These are phyloP conservation scores for Apium graveolens DNA, from an alignment of 129 eudicot species.

Conservation along the genomic window DNA sequence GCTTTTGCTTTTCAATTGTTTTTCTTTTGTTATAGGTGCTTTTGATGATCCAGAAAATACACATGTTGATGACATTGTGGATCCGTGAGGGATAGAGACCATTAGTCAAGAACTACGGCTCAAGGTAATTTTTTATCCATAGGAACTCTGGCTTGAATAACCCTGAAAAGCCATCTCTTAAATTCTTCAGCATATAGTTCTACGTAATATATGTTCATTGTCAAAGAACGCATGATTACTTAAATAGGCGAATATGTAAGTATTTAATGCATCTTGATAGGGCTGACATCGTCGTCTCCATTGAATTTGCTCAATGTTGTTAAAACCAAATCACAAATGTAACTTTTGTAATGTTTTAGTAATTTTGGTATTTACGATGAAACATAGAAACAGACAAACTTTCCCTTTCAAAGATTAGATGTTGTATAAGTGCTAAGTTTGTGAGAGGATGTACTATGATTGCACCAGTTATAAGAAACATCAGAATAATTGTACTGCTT, in stretches of 20 bases:
- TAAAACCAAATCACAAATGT: no score
- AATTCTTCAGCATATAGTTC: neutral
- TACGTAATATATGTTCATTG: neutral
- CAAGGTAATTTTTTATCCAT: conserved; percentile 40
- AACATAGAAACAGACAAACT: no score
- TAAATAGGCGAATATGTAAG: neutral
- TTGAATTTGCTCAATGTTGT: no score
- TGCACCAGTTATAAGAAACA: no score
- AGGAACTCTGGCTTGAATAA: neutral
- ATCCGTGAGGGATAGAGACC: conserved; percentile 90
- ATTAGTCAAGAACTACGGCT: conserved; percentile 77
- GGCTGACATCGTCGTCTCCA: no score
- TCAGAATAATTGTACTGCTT: no score
- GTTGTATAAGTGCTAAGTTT: no score
- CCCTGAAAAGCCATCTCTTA: neutral
- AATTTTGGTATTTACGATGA: no score
- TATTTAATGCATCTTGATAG: neutral
- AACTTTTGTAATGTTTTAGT: no score
- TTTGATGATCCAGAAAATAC: conserved; percentile 95
- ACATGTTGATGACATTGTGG: conserved; percentile 91
- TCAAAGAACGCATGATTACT: neutral
- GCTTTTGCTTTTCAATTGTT: neutral
- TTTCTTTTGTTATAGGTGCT: conserved; percentile 51
- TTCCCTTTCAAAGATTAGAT: no score
- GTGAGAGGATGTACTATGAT: no score